A percentile compares a stretch with the other conserved stretches of the same genome.
These are phyloP conservation scores for Lipomyces anomalus DNA, from an alignment of 805 yeast genomes.

Conservation along the genomic window DNA sequence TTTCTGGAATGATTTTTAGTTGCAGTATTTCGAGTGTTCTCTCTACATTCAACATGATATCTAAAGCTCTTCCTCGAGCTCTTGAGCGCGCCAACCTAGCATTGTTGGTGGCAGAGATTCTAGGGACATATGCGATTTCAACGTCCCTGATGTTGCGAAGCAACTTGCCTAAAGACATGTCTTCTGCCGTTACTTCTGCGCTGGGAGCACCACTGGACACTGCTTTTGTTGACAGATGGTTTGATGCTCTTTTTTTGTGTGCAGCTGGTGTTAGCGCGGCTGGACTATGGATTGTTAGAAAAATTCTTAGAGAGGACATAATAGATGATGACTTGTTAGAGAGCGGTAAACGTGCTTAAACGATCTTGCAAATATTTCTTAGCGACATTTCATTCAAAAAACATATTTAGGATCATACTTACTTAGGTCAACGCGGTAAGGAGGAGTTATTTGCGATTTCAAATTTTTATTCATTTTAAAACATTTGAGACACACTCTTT, in stretches of 20 bases:
- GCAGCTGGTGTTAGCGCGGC: conserved; percentile 31
- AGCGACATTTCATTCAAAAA: too few species aligned
- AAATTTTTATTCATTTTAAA: too few species aligned
- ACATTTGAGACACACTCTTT: too few species aligned
- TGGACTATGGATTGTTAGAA: conserved; percentile 22
- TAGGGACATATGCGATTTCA: conserved; percentile 38
- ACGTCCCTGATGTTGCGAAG: conserved; percentile 38
- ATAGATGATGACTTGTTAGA: conserved; percentile 22
- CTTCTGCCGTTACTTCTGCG: conserved; percentile 38
- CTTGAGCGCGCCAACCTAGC: conserved; percentile 21
- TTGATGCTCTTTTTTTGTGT: conserved; percentile 34
- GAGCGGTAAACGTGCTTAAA: conserved; percentile 22
- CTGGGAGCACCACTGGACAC: conserved; percentile 38
- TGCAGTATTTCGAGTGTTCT: conserved; percentile 37
- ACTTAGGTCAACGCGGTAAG: too few species aligned
- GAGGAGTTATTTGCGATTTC: too few species aligned
- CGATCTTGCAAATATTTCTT: too few species aligned
- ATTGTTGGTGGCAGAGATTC: conserved; percentile 34
- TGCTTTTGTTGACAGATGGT: conserved; percentile 36
- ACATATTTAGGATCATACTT: too few species aligned
- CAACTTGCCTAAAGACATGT: conserved; percentile 37
- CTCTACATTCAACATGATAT: conserved; percentile 31
- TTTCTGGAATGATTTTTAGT: conserved; percentile 36
- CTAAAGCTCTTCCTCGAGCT: conserved; percentile 31
- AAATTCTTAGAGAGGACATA: conserved; percentile 16